A percentile compares a stretch with the other conserved stretches of the same genome.
Evolutionary conservation across 257 asterid species (phyloP).

Genomic region (Nicotiana sylvestris): DNA sequence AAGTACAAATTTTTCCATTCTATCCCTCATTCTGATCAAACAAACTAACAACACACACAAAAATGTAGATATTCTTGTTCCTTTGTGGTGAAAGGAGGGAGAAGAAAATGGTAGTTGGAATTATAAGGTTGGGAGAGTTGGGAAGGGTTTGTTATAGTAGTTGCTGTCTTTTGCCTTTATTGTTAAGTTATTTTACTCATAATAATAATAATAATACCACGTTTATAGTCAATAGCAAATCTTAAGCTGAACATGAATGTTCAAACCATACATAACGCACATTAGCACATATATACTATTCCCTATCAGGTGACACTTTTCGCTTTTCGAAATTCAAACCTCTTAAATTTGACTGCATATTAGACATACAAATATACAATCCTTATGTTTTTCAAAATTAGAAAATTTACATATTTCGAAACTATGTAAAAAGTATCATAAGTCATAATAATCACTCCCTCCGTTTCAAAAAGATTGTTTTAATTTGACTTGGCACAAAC

Average conservation of each 20-base stretch:
- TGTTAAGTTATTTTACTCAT: slow-evolving; percentile 31
- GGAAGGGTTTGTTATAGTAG: slow-evolving; percentile 9
- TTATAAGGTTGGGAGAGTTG: slow-evolving; percentile 18
- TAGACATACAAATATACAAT: too few species aligned
- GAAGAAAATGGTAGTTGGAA: slow-evolving; percentile 27
- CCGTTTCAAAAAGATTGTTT: too few species aligned
- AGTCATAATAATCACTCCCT: too few species aligned
- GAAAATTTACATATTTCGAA: too few species aligned
- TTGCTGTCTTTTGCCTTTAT: slow-evolving; percentile 29
- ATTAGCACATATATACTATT: too few species aligned
- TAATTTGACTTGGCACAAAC: too few species aligned
- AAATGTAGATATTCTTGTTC: background rate
- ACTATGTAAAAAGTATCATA: too few species aligned
- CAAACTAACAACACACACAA: background rate
- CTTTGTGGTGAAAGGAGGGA: background rate
- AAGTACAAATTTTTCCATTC: slow-evolving; percentile 53
- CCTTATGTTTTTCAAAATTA: too few species aligned
- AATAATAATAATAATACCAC: slow-evolving; percentile 5
- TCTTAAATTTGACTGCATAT: too few species aligned
- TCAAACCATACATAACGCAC: background rate
- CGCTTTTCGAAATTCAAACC: too few species aligned
- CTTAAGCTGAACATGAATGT: background rate
- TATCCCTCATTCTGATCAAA: slow-evolving; percentile 42
- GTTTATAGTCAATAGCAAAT: slow-evolving; percentile 29
- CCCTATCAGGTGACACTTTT: too few species aligned